Conservation (phyloP, 2,329 filamentous ascomycete species). For the Clonostachys sp. region DNA sequence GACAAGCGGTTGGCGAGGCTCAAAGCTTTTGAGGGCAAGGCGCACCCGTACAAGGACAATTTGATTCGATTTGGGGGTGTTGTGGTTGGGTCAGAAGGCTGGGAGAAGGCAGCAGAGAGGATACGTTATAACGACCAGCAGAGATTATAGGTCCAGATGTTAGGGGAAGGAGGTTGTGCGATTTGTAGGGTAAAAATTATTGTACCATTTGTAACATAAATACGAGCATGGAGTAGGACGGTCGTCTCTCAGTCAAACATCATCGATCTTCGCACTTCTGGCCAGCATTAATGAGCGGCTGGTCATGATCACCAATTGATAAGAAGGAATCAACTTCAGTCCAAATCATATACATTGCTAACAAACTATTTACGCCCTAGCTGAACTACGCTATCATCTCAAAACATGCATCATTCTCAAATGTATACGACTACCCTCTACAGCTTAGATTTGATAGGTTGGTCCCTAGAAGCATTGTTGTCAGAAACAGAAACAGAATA, state of each 20-base stretch:
- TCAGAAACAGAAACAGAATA: not conserved
- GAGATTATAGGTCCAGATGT: slow-evolving; percentile 36
- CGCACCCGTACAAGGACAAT: slow-evolving; percentile 90
- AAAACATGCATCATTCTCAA: no score
- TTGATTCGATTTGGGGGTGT: slow-evolving; percentile 67
- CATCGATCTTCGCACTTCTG: no score
- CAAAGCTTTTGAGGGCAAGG: slow-evolving; percentile 92
- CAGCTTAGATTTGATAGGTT: slow-evolving; percentile 1
- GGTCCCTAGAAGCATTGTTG: not conserved
- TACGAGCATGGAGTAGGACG: no score
- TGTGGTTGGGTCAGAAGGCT: slow-evolving; percentile 46
- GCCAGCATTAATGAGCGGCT: no score
- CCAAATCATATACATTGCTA: not conserved
- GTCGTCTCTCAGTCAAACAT: no score
- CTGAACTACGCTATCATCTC: no score
- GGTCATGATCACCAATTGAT: not conserved
- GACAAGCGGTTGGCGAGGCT: slow-evolving; percentile 83
- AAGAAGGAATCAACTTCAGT: not conserved
- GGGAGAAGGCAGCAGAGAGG: slow-evolving; percentile 44
- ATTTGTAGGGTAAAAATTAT: no score
- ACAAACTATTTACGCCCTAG: no score
- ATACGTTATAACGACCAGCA: slow-evolving; percentile 43
- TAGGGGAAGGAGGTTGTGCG: no score
- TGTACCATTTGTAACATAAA: no score
- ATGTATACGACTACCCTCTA: not conserved